Conservation (phyloP, 352 stramenopile species). For the Phytopythium montanum region DNA sequence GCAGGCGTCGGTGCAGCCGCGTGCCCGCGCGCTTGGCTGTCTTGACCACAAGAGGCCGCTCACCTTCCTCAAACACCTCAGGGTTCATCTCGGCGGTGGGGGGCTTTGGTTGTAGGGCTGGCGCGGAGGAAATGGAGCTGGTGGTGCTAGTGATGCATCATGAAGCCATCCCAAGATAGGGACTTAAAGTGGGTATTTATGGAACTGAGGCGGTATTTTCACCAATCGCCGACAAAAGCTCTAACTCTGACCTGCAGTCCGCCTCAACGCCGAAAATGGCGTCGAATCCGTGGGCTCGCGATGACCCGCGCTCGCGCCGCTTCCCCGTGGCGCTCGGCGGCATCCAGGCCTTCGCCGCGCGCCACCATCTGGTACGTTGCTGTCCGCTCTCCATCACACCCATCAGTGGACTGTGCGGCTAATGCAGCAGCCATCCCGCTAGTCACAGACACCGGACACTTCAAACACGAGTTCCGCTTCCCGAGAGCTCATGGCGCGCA, state of each 20-base stretch:
- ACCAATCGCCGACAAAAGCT: neutral
- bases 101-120: neutral
- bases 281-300: conserved; percentile 37
- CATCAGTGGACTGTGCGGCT: neutral
- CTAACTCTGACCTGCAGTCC: neutral
- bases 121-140: neutral
- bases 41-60: conserved; percentile 1
- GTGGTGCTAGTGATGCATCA: neutral
- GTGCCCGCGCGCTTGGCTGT: conserved; percentile 9
- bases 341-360: conserved; percentile 34
- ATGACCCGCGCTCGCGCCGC: conserved; percentile 7
- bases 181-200: neutral
- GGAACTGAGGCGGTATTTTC: neutral
- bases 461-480: conserved; percentile 15
- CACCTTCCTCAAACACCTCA: conserved; percentile 9
- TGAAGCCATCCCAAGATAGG: neutral
- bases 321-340: conserved; percentile 30
- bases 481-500: conserved; percentile 18
- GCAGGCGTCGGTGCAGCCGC: conserved; percentile 51
- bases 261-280: neutral
- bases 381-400: neutral
- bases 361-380: conserved; percentile 23
- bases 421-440: neutral
- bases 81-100: conserved; percentile 19
- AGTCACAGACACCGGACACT: conserved; percentile 1